These are phyloP conservation scores for Aschersonia sp. DNA, from an alignment of 2,329 filamentous ascomycete genomes.

Conservation along the genomic window DNA sequence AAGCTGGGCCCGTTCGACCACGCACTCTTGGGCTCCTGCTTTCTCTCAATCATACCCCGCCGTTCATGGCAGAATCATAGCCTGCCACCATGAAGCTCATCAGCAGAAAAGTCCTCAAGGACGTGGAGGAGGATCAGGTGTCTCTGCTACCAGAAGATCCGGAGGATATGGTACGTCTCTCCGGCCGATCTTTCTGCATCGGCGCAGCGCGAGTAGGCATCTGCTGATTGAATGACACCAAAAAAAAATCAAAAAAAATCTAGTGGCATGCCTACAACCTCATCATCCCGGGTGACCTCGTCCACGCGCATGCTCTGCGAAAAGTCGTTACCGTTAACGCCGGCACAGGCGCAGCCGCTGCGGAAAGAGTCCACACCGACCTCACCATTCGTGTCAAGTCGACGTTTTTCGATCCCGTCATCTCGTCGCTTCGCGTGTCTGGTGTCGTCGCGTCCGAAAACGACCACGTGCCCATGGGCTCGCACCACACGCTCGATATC, in stretches of 20 bases:
- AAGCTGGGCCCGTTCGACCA: not conserved
- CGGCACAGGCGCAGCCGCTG: slow-evolving; percentile 31
- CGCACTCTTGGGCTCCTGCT: not conserved
- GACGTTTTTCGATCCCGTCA: slow-evolving; percentile 42
- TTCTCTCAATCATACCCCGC: not conserved
- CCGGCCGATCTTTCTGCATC: not conserved
- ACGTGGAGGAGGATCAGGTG: slow-evolving; percentile 24
- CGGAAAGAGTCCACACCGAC: slow-evolving; percentile 40
- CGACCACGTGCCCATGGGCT: slow-evolving; percentile 34
- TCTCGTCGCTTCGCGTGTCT: slow-evolving; percentile 40
- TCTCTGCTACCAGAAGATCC: slow-evolving; percentile 28
- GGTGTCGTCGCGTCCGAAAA: slow-evolving; percentile 40
- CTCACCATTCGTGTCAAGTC: slow-evolving; percentile 41
- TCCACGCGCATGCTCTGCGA: slow-evolving; percentile 40
- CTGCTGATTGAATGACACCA: no score
- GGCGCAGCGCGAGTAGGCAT: no score
- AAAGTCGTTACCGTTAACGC: slow-evolving; percentile 36
- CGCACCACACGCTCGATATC: slow-evolving; percentile 56
- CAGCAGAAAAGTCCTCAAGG: slow-evolving; percentile 20
- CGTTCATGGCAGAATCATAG: not conserved
- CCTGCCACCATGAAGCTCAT: slow-evolving; percentile 23
- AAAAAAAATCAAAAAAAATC: not conserved
- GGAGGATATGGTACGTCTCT: slow-evolving; percentile 27
- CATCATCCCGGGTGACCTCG: slow-evolving; percentile 35
- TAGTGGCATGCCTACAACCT: slow-evolving; percentile 49